These are phyloP conservation scores for Diaporthe aspalathi DNA, from an alignment of 2,329 filamentous ascomycete species.

Conservation along the genomic window DNA sequence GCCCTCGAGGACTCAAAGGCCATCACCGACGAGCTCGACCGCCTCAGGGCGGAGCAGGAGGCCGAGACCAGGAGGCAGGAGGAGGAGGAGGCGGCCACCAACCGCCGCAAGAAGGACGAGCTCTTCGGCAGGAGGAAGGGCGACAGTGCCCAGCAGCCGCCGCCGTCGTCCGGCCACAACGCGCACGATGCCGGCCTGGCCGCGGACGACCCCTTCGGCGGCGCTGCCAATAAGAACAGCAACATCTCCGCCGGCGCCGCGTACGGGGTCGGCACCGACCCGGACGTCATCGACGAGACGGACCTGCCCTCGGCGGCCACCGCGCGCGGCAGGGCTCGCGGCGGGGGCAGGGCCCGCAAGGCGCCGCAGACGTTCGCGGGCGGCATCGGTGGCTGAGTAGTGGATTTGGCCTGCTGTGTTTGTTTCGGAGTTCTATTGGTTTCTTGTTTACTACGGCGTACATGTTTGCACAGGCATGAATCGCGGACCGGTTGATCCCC, in stretches of 20 bases:
- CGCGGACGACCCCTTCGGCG: slow-evolving; percentile 21
- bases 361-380: slow-evolving; percentile 33
- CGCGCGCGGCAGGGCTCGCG: slow-evolving; percentile 36
- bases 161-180: slow-evolving; percentile 35
- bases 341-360: slow-evolving; percentile 34
- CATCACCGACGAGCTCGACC: slow-evolving; percentile 64
- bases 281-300: slow-evolving; percentile 42
- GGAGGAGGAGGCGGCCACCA: slow-evolving; percentile 61
- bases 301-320: slow-evolving; percentile 35
- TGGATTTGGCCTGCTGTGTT: neutral
- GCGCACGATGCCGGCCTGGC: slow-evolving; percentile 38
- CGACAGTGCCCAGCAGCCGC: slow-evolving; percentile 43
- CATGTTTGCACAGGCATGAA: slow-evolving; percentile 3
- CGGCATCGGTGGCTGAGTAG: slow-evolving; percentile 41
- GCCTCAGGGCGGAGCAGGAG: slow-evolving; percentile 57
- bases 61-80: slow-evolving; percentile 57
- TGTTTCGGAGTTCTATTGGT: neutral
- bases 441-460: neutral
- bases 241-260: slow-evolving; percentile 1
- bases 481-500: slow-evolving; percentile 9
- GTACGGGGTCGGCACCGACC: slow-evolving; percentile 39
- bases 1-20: slow-evolving; percentile 66
- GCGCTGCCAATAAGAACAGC: slow-evolving; percentile 6
- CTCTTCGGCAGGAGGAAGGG: slow-evolving; percentile 56
- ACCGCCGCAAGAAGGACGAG: slow-evolving; percentile 60